Evolutionary conservation across 768 basidiomycete genomes (phyloP), one percentile per base, ranked within the genome.

Genomic region (Pseudohyphozyma bogoriensis): DNA sequence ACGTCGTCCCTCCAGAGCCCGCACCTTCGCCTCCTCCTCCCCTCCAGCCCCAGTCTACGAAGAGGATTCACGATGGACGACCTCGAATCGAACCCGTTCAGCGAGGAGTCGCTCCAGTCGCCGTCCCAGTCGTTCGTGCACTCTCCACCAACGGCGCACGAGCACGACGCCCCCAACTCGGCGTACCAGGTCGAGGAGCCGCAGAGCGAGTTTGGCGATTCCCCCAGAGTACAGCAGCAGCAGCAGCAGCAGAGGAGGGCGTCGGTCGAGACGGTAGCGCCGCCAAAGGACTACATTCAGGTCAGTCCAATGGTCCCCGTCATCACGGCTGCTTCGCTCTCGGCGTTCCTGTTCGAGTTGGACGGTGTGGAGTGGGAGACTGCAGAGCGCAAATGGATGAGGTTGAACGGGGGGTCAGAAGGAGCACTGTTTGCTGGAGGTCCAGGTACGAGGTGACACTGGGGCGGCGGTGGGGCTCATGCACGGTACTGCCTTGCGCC

Each of bases 261-360:
- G 3, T 56, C 29, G 28, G 31, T 50, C 3, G 47, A 50, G 47
- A 29, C 50, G 7, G 55, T 51, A 50, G n/a, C 57, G 15, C 53
- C 64, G 35, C 4, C 35, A 15, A 45, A 49, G 28, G 59, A 65
- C 33, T 47, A 35, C 2, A 65, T 65, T 29, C 59, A 61, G 53
- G 64, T 65, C 18, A n/a, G 57, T 53, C 22, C 28, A 31, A 50
- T 28, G 5, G 31, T 2, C n/a, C n/a, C n/a, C n/a, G n/a, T n/a
- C n/a, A n/a, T n/a, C n/a, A n/a, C n/a, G n/a, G n/a, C n/a, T n/a
- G n/a, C n/a, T n/a, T n/a, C n/a, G n/a, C n/a, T n/a, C n/a, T n/a
- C n/a, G n/a, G n/a, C n/a, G n/a, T n/a, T n/a, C n/a, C n/a, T n/a
- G n/a, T 13, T 33, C 22, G 31, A 20, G 29, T 10, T 33, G 29